These are phyloP conservation scores for Aureoboletus auriporus DNA, from an alignment of 768 basidiomycete species.

Conservation along the genomic window DNA sequence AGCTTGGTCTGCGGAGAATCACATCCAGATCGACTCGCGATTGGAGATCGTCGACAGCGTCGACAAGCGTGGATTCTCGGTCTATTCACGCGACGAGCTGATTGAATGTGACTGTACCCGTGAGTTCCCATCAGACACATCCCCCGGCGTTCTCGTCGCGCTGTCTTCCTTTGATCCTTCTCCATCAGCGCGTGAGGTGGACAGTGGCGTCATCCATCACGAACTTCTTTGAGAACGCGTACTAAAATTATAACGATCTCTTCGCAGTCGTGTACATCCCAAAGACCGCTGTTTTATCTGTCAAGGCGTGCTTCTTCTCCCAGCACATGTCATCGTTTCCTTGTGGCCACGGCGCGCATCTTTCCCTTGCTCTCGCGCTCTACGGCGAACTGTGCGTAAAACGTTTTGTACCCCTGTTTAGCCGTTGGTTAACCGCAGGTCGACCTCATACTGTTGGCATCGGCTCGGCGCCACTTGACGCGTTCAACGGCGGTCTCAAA, in stretches of 20 bases:
- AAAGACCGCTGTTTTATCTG: constrained; percentile 58
- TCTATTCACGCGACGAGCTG: constrained; percentile 19
- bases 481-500: constrained; percentile 5
- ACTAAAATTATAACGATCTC: constrained; percentile 3
- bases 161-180: no score
- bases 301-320: constrained; percentile 49
- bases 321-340: constrained; percentile 40
- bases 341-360: constrained; percentile 56
- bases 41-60: constrained; percentile 31
- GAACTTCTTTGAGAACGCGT: no score
- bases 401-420: not conserved
- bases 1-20: constrained; percentile 47
- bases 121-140: constrained; percentile 15
- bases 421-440: not conserved
- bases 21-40: constrained; percentile 43
- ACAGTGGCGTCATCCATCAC: no score
- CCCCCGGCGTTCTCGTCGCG: not conserved
- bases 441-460: constrained; percentile 10
- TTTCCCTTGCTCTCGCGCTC: constrained; percentile 60
- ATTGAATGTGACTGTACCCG: constrained; percentile 23
- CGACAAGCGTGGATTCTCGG: constrained; percentile 16
- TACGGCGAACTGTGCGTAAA: constrained; percentile 59
- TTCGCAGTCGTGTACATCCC: constrained; percentile 61
- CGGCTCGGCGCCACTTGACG: constrained; percentile 11
- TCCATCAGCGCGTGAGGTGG: no score